phyloP scores from a whole-genome alignment of 176 grass and related monocot species.

The Microstegium vimineum region DNA sequence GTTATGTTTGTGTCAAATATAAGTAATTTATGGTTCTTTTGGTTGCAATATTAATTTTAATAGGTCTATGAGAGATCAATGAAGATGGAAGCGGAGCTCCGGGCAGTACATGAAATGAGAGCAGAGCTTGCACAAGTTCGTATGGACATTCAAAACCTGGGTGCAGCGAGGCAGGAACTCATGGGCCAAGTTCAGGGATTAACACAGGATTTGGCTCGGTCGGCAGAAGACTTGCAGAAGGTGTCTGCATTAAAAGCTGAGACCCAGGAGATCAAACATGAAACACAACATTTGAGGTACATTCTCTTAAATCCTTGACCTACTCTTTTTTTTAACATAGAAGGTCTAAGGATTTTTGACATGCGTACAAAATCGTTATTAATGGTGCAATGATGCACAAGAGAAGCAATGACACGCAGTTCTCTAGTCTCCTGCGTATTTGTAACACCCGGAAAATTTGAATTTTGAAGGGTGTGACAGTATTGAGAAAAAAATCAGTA shows the following conservation, averaged over 20 bases:
- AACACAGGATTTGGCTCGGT: slow-evolving; percentile 62
- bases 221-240: slow-evolving; percentile 57
- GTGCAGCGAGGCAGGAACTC: slow-evolving; percentile 59
- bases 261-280: slow-evolving; percentile 60
- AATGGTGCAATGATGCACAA: neutral
- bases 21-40: slow-evolving; percentile 18
- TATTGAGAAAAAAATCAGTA: no score
- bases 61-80: slow-evolving; percentile 63
- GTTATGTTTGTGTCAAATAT: neutral
- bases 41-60: slow-evolving; percentile 1
- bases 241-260: slow-evolving; percentile 68
- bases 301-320: slow-evolving; percentile 6
- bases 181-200: slow-evolving; percentile 58
- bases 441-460: no score
- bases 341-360: neutral
- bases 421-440: neutral
- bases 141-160: slow-evolving; percentile 62
- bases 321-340: slow-evolving; percentile 6
- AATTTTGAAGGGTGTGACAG: no score
- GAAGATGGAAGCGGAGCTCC: slow-evolving; percentile 62
- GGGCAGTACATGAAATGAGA: slow-evolving; percentile 47
- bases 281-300: slow-evolving; percentile 73
- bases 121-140: slow-evolving; percentile 54
- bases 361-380: neutral
- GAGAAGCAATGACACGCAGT: no score